These are phyloP conservation scores for Bipolaris cookei DNA, from an alignment of 2,329 filamentous ascomycete species.

Conservation along the genomic window DNA sequence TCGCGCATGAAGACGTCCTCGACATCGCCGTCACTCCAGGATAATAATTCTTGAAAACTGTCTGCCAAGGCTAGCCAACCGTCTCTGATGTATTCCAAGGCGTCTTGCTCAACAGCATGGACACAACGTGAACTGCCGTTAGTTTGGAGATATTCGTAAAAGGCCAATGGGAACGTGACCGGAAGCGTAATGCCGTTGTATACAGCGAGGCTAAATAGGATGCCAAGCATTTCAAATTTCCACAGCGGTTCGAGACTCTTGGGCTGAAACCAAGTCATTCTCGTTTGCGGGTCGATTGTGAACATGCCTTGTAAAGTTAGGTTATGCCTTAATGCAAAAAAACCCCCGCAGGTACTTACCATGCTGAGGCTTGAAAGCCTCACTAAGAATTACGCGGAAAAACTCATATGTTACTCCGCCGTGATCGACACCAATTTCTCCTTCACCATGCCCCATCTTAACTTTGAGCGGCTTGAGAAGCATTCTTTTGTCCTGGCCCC, in stretches of 20 bases:
- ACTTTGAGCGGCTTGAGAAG: conserved; percentile 87
- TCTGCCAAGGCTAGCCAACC: conserved; percentile 84
- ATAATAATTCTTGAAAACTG: conserved; percentile 73
- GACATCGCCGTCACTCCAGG: conserved; percentile 81
- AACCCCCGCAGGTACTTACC: conserved; percentile 53
- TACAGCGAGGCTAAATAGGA: conserved; percentile 86
- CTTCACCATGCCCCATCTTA: conserved; percentile 76
- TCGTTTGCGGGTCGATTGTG: conserved; percentile 74
- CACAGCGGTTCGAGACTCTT: conserved; percentile 81
- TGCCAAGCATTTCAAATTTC: conserved; percentile 87
- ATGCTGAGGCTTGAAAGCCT: conserved; percentile 78
- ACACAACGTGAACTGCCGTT: conserved; percentile 57
- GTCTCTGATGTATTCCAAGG: conserved; percentile 77
- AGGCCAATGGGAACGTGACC: conserved; percentile 81
- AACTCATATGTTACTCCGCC: conserved; percentile 97
- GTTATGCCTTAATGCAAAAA: neutral
- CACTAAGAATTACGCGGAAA: conserved; percentile 81
- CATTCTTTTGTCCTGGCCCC: conserved; percentile 82
- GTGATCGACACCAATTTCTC: conserved; percentile 90
- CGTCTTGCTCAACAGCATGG: neutral
- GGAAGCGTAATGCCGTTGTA: conserved; percentile 94
- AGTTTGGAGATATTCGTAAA: conserved; percentile 77
- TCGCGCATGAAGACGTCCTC: conserved; percentile 82
- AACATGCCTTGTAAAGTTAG: conserved; percentile 65
- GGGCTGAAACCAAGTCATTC: conserved; percentile 87